Evolutionary conservation across 306 rosid genomes (phyloP).

Genomic region (Vigna nakashimae): DNA sequence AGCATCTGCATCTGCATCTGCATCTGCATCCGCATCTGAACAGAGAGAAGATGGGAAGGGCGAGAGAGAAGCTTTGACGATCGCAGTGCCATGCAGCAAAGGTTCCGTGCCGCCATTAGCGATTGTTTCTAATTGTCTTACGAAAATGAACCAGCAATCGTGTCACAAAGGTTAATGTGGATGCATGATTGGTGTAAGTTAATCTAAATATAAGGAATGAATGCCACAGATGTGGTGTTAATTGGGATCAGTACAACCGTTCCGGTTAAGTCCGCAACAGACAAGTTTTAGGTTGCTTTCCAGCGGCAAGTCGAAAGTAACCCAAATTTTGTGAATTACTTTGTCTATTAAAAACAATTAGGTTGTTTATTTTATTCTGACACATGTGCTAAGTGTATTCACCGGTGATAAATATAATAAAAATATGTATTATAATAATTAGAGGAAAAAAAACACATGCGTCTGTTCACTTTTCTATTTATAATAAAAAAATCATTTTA

Average conservation of each 20-base stretch:
- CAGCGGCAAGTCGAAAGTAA: no score
- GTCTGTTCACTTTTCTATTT: no score
- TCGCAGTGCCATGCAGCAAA: slow-evolving; percentile 41
- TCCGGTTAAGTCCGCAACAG: neutral
- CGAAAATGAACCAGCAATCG: neutral
- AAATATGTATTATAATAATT: no score
- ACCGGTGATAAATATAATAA: no score
- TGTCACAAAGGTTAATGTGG: neutral
- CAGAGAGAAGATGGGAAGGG: slow-evolving; percentile 41
- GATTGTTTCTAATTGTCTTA: neutral
- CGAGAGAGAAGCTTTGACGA: slow-evolving; percentile 44
- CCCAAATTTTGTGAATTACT: no score
- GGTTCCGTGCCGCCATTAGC: slow-evolving; percentile 16
- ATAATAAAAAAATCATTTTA: no score
- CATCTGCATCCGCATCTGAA: slow-evolving; percentile 25
- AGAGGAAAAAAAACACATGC: no score
- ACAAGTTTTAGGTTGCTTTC: no score
- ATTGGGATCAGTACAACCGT: neutral
- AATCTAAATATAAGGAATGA: neutral
- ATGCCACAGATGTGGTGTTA: neutral
- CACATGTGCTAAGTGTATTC: no score
- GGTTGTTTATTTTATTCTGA: no score
- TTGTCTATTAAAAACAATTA: no score
- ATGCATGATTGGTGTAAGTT: neutral
- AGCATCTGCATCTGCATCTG: slow-evolving; percentile 48